Base-by-base conservation (phyloP, 257 asterid species). In the Plantago ovata region DNA sequence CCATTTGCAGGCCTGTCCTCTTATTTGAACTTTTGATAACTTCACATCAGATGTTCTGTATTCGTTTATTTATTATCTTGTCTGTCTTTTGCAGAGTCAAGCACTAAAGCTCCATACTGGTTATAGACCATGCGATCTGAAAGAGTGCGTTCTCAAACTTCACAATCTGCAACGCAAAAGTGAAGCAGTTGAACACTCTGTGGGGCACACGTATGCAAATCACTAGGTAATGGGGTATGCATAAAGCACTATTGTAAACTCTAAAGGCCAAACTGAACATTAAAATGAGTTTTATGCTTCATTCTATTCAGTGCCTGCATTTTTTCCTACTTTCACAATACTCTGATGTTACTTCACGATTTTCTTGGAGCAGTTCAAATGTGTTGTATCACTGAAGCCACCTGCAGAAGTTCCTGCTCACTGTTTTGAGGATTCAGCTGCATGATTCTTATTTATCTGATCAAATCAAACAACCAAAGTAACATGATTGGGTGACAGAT, bases 71-170 rank as follows among this genome's bases (percentile, higher is more conserved):
- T n/a, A 28, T n/a, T n/a, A n/a, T n/a, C 32, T 6, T 47, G 44
- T 6, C 61, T 33, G n/a, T 53, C 18, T 45, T 38, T 33, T 72
- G 65, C 85, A 92, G 96, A 85, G 71, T 22, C 63, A 55, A 63
- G 74, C 70, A 47, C 65, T 92, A 57, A 89, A 85, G 60, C 79
- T 69, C 53, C 70, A 73, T 53, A 77, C 96, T 16, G 83, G 94
- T 43, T 88, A 85, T 62, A 71, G 57, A 19, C 81, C 95, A 39
- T 62, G 58, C 48, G 85, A 88, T 58, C 19, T 92, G 64, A 82
- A 77, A 75, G 90, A 82, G 32, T 88, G 95, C 36, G 78, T 79
- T 53, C 74, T 73, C 41, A 74, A 69, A 54, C 80, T 82, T 60
- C 85, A 79, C 69, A 58, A 60, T 33, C 63, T 73, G 64, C 76